Base-by-base conservation (phyloP, 2,329 filamentous ascomycete genomes). In the Fusarium buharicum region DNA sequence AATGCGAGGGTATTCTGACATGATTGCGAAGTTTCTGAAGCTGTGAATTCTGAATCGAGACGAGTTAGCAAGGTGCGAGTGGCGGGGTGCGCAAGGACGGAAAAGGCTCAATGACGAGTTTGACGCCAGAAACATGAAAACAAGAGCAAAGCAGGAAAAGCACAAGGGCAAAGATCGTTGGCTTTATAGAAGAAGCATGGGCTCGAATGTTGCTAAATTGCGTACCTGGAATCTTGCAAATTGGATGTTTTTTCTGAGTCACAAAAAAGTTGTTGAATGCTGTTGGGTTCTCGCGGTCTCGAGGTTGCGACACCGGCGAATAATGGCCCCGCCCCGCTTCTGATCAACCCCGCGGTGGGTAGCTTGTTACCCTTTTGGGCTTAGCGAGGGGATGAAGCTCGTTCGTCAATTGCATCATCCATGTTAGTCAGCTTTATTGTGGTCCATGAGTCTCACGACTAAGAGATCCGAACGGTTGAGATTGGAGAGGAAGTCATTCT, bases 1-100 rank as follows among this genome's bases (percentile, higher is more conserved):
- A 66, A 85, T 72, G 44, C 70, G 46, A 33, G 67, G 63, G 44
- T 72, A 72, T 28, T 46, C 41, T 47, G 72, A 72, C 72, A 75
- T 74, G 50, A 10, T 64, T 50, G 50, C 40, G 50, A 44, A 17
- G 27, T 41, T 44, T 55, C 37, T 47, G 10, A 41, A 43, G 38
- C 27, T 59, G 17, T 62, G 40, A 24, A 43, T 51, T 40, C 47
- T 50, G 43, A 16, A 59, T 57, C 13, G 12, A 33, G 14, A 18
- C 28, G 2, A 10, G 38, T 68, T 55, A 68, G 66, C 36, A 43
- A 45, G 38, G 11, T 54, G 41, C 13, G 18, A 34, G 33, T 38
- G 39, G 33, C 36, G 47, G 27, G 44, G 24, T 34, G 36, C 30
- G 30, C 10, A 41, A 17, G 46, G 50, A 16, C 39, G 46, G 55